Evolutionary conservation across 345 rosid species (phyloP).

Genomic region (Citrus maxima): DNA sequence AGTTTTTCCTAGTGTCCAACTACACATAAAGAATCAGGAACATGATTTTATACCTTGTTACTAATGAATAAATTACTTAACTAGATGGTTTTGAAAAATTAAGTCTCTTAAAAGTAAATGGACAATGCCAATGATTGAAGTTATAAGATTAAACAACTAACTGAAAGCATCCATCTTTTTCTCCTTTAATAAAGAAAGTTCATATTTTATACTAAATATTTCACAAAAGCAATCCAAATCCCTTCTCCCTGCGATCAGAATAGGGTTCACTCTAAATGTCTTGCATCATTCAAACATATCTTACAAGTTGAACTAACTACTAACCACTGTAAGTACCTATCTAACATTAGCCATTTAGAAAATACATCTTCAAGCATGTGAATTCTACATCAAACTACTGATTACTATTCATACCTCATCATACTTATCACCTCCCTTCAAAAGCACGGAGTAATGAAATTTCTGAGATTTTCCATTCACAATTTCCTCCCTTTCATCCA

Average conservation of each 20-base stretch:
- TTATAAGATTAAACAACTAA: not conserved
- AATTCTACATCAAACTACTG: constrained; percentile 9
- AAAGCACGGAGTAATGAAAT: constrained; percentile 77
- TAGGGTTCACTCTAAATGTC: not conserved
- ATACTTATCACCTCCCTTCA: constrained; percentile 74
- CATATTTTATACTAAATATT: too few relatives aligned
- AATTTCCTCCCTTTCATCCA: constrained; percentile 77
- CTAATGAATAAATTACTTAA: not conserved
- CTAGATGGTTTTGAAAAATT: not conserved
- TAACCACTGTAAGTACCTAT: not conserved
- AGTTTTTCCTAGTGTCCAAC: not conserved
- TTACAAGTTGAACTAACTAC: not conserved
- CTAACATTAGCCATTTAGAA: not conserved
- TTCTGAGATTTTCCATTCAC: constrained; percentile 56
- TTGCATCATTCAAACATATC: not conserved
- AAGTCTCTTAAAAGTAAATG: not conserved
- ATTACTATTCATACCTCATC: constrained; percentile 65
- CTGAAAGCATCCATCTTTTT: not conserved
- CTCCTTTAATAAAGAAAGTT: not conserved
- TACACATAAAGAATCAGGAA: not conserved
- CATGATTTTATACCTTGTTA: not conserved
- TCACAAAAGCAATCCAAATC: not conserved
- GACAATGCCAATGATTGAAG: not conserved
- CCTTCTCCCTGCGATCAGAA: not conserved
- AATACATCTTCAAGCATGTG: not conserved